Percentiles rank a stretch among this genome's conserved stretches.
Evolutionary conservation across 2,329 filamentous ascomycete genomes (phyloP).

Genomic region (Neofusicoccum sp.): DNA sequence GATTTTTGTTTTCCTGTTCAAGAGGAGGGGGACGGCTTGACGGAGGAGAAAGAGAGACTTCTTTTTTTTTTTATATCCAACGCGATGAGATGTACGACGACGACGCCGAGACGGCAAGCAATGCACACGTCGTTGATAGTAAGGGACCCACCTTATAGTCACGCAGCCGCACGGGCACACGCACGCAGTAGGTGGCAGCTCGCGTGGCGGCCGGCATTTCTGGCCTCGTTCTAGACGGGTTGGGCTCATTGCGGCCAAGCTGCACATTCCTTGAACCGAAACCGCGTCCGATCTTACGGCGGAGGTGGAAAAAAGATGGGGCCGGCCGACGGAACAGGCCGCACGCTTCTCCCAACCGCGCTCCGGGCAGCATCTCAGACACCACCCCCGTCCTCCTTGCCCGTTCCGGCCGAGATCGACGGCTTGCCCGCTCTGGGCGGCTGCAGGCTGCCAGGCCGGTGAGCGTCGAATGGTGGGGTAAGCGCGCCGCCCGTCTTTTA

Average conservation of each 20-base stretch:
- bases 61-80: too few species aligned
- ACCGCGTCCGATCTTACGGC: conserved; percentile 9
- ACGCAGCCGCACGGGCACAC: neutral
- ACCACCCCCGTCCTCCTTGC: too few species aligned
- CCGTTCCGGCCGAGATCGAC: neutral
- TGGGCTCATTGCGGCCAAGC: neutral
- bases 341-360: too few species aligned
- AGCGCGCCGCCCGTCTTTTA: too few species aligned
- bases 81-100: too few species aligned
- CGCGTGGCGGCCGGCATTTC: neutral
- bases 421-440: neutral
- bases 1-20: too few species aligned
- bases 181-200: neutral
- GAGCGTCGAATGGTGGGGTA: too few species aligned
- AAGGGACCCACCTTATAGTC: conserved; percentile 2
- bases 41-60: too few species aligned
- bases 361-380: neutral
- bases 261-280: neutral
- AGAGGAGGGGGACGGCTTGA: too few species aligned
- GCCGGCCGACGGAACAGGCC: neutral
- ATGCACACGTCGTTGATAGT: neutral
- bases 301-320: conserved; percentile 13
- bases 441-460: too few species aligned
- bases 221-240: neutral
- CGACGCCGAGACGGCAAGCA: neutral